Evolutionary conservation across 306 rosid genomes (phyloP).

Genomic region (Cicer cuneatum): DNA sequence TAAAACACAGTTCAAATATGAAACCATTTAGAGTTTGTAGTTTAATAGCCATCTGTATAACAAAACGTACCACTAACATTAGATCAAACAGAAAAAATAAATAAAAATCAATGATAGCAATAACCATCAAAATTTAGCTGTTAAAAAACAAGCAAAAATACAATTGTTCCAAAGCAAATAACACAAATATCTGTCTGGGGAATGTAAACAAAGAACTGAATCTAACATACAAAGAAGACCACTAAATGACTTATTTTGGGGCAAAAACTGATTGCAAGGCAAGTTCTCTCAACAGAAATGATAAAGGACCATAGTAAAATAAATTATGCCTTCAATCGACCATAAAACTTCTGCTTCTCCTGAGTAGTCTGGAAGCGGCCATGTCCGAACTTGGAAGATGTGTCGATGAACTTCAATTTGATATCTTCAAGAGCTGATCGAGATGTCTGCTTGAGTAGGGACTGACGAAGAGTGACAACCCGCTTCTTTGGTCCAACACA

Average conservation of each 20-base stretch:
- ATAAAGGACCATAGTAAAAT: background rate
- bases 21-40: too few relatives aligned
- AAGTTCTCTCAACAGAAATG: background rate
- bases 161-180: background rate
- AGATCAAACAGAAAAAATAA: too few relatives aligned
- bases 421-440: constrained; percentile 74
- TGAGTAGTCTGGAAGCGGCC: constrained; percentile 78
- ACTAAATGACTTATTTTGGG: background rate
- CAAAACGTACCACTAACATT: too few relatives aligned
- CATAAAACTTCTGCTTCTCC: constrained; percentile 76
- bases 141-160: background rate
- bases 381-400: constrained; percentile 86
- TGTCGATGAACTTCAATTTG: constrained; percentile 74
- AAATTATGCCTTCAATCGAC: constrained; percentile 64
- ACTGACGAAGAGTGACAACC: constrained; percentile 74
- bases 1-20: too few relatives aligned
- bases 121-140: background rate
- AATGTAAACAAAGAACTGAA: background rate
- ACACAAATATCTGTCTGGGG: background rate
- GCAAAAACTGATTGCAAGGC: background rate
- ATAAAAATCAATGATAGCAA: background rate
- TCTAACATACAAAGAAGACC: background rate
- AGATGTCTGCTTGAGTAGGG: constrained; percentile 75
- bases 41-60: too few relatives aligned
- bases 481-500: constrained; percentile 80